Conservation (phyloP, 2,329 filamentous ascomycete species). For the Phialophora expanda region DNA sequence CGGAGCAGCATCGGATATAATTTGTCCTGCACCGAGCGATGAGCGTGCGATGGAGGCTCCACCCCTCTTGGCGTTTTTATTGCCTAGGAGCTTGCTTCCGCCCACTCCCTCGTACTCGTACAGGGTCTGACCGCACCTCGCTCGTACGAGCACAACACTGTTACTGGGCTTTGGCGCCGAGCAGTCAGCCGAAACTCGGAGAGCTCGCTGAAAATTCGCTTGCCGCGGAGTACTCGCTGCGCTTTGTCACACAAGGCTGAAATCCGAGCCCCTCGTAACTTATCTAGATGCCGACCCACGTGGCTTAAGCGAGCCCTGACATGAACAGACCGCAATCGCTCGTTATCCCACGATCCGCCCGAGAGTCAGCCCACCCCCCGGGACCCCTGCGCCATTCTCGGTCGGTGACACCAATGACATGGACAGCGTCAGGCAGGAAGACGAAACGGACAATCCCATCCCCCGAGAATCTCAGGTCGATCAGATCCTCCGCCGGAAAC, state of each 20-base stretch:
- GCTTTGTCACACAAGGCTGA: background rate
- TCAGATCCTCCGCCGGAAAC: constrained; percentile 11
- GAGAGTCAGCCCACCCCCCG: constrained; percentile 1
- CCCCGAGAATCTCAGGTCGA: constrained; percentile 1
- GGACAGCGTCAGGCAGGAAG: background rate
- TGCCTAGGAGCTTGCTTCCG: background rate
- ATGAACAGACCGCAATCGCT: background rate
- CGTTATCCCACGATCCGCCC: background rate
- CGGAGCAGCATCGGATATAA: background rate
- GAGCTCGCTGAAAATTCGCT: background rate
- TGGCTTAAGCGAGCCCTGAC: constrained; percentile 3
- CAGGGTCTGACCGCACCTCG: background rate
- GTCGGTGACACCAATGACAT: constrained; percentile 1
- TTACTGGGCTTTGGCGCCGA: background rate
- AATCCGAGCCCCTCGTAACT: background rate
- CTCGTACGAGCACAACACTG: background rate
- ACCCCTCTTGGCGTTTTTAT: background rate
- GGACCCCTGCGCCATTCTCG: background rate
- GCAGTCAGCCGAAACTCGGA: background rate
- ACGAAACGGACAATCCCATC: constrained; percentile 3
- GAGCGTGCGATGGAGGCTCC: background rate
- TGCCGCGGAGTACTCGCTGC: background rate
- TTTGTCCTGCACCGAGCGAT: background rate
- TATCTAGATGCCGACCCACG: background rate
- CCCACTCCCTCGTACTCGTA: background rate